Conservation (phyloP, 225 moss, liverwort and hornwort species). For the Climacium dendroides region DNA sequence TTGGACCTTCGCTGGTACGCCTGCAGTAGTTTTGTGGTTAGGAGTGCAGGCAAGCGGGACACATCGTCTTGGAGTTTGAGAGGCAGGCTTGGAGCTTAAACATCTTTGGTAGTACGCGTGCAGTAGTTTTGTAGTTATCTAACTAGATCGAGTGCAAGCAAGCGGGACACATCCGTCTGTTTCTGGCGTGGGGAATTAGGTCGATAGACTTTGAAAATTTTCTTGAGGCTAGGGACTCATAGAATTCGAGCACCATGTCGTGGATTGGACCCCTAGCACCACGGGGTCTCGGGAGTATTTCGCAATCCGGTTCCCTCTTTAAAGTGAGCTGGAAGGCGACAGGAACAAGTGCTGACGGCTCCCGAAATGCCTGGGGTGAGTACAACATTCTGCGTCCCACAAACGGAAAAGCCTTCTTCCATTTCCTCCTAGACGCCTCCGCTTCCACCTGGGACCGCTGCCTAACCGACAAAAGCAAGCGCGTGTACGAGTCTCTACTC, state of each 20-base stretch:
- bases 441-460: neutral
- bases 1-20: neutral
- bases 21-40: neutral
- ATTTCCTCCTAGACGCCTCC: neutral
- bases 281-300: neutral
- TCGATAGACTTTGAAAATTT: neutral
- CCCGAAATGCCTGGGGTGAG: neutral
- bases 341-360: neutral
- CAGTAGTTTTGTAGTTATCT: neutral
- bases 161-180: neutral
- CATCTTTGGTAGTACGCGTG: neutral
- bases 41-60: no score
- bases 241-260: neutral
- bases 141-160: neutral
- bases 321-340: neutral
- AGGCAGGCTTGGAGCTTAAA: neutral
- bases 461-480: neutral
- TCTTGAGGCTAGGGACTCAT: neutral
- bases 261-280: neutral
- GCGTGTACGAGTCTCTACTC: neutral
- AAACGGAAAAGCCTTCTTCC: neutral
- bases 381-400: neutral
- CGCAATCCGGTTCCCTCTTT: neutral
- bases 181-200: neutral
- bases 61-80: neutral